Percentiles rank a stretch among this genome's conserved stretches.
Evolutionary conservation across 306 rosid species (phyloP).

Genomic region (Carpinus fangiana): DNA sequence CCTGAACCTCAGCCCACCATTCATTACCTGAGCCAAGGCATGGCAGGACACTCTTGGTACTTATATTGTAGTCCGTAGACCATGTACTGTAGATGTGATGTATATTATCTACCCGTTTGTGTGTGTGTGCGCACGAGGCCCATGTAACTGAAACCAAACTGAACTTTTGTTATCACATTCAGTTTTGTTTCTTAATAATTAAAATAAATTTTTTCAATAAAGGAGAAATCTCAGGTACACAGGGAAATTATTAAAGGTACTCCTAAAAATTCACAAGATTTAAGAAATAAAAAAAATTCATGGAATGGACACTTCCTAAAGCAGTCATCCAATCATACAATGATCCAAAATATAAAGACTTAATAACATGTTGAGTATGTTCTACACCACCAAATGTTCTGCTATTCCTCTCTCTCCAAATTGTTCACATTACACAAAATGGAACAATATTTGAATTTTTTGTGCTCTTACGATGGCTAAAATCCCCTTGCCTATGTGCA

Average conservation of each 20-base stretch:
- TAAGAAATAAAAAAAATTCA: not conserved
- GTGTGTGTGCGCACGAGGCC: too few species aligned
- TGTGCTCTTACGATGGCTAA: not conserved
- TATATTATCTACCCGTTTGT: too few species aligned
- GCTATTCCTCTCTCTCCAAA: not conserved
- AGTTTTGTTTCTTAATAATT: too few species aligned
- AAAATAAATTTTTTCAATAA: too few species aligned
- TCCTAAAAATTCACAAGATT: not conserved
- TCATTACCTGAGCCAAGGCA: too few species aligned
- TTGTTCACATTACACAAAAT: not conserved
- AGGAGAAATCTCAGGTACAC: not conserved
- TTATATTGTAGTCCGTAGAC: too few species aligned
- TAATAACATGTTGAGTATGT: not conserved
- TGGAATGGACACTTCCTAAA: not conserved
- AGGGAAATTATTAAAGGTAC: not conserved
- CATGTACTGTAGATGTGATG: too few species aligned
- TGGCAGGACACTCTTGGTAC: too few species aligned
- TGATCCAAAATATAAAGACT: not conserved
- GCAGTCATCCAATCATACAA: not conserved
- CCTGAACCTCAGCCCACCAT: too few species aligned
- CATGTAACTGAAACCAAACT: too few species aligned
- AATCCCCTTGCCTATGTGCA: not conserved
- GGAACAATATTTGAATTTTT: not conserved
- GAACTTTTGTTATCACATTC: too few species aligned
- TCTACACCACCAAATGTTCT: not conserved